phyloP scores from a whole-genome alignment of 805 yeast genomes.

The Suhomyces tanzawaensis region DNA sequence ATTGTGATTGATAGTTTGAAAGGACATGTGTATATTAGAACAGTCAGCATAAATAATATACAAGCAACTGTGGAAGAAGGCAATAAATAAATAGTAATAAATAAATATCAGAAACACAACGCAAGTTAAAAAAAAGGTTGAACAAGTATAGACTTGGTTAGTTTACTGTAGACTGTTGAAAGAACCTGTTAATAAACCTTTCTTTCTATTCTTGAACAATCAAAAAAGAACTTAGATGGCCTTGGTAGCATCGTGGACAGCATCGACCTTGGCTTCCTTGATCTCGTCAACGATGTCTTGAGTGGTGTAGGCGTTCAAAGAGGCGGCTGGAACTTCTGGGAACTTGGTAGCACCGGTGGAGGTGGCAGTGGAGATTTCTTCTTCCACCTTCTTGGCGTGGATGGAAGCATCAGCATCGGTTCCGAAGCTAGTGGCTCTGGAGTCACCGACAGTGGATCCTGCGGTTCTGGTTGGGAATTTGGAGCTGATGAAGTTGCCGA shows the following conservation, averaged over 20 bases:
- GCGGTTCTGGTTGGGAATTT: conserved; percentile 69
- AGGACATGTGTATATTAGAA: conserved; percentile 3
- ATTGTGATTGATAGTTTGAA: conserved; percentile 13
- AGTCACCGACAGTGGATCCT: conserved; percentile 58
- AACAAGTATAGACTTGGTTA: conserved; percentile 2
- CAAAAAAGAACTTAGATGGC: conserved; percentile 6
- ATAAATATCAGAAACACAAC: conserved; percentile 4
- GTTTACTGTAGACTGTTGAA: neutral
- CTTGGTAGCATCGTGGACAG: conserved; percentile 1
- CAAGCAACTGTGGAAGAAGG: conserved; percentile 3
- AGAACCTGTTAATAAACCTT: neutral
- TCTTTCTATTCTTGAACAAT: conserved; percentile 4
- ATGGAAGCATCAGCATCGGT: conserved; percentile 36
- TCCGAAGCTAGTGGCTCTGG: conserved; percentile 17
- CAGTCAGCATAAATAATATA: conserved; percentile 3
- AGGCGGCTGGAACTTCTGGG: conserved; percentile 40
- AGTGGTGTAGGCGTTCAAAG: conserved; percentile 11
- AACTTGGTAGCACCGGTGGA: conserved; percentile 38
- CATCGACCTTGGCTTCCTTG: conserved; percentile 5
- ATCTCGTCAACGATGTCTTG: conserved; percentile 12
- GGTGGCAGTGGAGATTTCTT: conserved; percentile 21
- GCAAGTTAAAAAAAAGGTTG: conserved; percentile 6
- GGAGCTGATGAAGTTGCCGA: conserved; percentile 55
- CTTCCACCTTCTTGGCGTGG: conserved; percentile 7
- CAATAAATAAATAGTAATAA: neutral